Base-by-base conservation (phyloP, 768 basidiomycete genomes). In the Kwoniella botswanensis region DNA sequence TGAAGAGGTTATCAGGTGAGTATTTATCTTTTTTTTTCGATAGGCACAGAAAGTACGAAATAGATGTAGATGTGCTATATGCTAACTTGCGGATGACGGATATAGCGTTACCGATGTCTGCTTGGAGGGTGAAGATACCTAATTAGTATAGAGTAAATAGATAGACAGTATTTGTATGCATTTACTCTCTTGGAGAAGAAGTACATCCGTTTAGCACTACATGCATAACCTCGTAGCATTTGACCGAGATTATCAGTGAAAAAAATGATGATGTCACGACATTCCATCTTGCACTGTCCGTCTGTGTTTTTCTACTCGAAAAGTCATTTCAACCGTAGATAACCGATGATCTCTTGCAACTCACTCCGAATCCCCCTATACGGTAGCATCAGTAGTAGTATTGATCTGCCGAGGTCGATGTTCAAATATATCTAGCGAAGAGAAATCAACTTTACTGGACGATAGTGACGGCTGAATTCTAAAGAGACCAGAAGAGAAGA, bases 1-100 rank as follows among this genome's bases (percentile, higher is more conserved):
- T 93, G 11, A 88, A 88, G 70, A 90, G 87, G 82, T 85, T 99
- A 60, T 94, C 98, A 88, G 88, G 94, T 94, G 76, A 82, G 91
- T 79, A 3, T 35, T 35, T 35, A 35, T 24, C 22, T 15, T 63
- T 46, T 41, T 7, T 22, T 42, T 35, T 21, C 63, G 5, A 35
- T 35, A 7, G 6, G 35, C 35, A 35, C 35, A 35, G 4, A 24
- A 18, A 35, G 15, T 62, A 26, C 26, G 35, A 7, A 18, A 59
- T 59, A 13, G 2, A 59, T 17, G 15, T n/a, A 9, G 9, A 56
- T 62, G 22, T 21, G 44, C 12, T 11, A 43, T 6, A 18, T 43
- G 55, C 24, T 42, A 42, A 29, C 9, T 17, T 62, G 22, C 13
- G 52, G 44, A 26, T 52, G 18, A 54, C 5, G 17, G 46, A 17